Conservation (phyloP, 495 filamentous ascomycete species). For the Astrothelium subdiscretum region DNA sequence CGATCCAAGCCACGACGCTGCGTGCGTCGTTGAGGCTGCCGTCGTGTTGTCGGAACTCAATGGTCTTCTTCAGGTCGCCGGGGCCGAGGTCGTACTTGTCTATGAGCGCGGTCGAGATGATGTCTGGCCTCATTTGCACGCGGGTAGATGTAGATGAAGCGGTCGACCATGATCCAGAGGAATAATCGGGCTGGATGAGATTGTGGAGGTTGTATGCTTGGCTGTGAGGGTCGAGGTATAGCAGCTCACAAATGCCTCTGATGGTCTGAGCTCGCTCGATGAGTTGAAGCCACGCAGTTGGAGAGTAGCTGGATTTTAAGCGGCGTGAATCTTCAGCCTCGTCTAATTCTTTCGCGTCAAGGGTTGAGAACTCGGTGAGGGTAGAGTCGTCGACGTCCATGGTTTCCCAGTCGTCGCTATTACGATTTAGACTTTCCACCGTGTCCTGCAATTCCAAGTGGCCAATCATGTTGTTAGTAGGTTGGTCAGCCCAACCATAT, state of each 20-base stretch:
- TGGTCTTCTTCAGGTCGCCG: slow-evolving; percentile 9
- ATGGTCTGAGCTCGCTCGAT: neutral
- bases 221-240: neutral
- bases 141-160: neutral
- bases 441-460: neutral
- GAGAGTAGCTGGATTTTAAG: neutral
- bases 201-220: neutral
- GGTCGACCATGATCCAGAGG: neutral
- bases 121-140: neutral
- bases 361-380: too few relatives aligned
- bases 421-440: neutral
- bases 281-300: neutral
- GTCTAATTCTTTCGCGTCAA: too few relatives aligned
- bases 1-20: slow-evolving; percentile 23
- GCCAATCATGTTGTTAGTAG: too few relatives aligned
- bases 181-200: neutral
- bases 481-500: too few relatives aligned
- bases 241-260: neutral
- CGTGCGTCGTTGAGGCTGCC: slow-evolving; percentile 26
- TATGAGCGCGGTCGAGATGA: neutral
- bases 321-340: neutral
- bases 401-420: too few relatives aligned
- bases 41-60: slow-evolving; percentile 35
- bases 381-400: too few relatives aligned
- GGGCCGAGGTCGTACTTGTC: neutral